phyloP scores from a whole-genome alignment of 2,329 filamentous ascomycete genomes.

The Teratosphaeriaceae sp. region DNA sequence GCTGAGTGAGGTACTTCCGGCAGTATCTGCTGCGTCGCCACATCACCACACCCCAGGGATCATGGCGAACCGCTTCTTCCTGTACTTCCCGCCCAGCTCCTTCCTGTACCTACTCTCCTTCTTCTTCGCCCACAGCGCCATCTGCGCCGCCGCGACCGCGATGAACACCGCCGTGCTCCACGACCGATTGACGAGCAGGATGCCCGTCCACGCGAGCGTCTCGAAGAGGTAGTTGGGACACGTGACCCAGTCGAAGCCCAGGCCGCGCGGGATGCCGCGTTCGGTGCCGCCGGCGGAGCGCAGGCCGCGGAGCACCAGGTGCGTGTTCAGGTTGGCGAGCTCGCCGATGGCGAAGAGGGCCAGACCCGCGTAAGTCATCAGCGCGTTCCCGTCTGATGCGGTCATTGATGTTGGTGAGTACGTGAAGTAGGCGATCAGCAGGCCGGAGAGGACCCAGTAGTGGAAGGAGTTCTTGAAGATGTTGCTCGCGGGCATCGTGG shows the following conservation, averaged over 20 bases:
- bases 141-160: slow-evolving; percentile 64
- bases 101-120: slow-evolving; percentile 87
- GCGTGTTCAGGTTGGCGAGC: slow-evolving; percentile 70
- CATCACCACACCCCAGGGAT: slow-evolving; percentile 59
- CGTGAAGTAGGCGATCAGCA: slow-evolving; percentile 76
- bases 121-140: slow-evolving; percentile 81
- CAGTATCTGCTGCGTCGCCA: too few species aligned
- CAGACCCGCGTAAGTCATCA: slow-evolving; percentile 60
- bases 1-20: too few species aligned
- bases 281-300: slow-evolving; percentile 75
- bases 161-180: slow-evolving; percentile 74
- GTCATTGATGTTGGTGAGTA: slow-evolving; percentile 70
- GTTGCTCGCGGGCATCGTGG: slow-evolving; percentile 86
- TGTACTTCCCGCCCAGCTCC: slow-evolving; percentile 89
- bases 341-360: slow-evolving; percentile 72
- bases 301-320: slow-evolving; percentile 70
- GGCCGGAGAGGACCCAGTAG: slow-evolving; percentile 83
- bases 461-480: slow-evolving; percentile 93
- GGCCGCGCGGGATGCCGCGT: slow-evolving; percentile 77
- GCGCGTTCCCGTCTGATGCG: slow-evolving; percentile 46
- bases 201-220: slow-evolving; percentile 74
- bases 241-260: slow-evolving; percentile 80
- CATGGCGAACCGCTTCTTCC: slow-evolving; percentile 84
- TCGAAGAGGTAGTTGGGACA: slow-evolving; percentile 99
- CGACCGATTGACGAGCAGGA: slow-evolving; percentile 73